Conservation (phyloP, 106 monocot species). For the Acorus calamus region DNA sequence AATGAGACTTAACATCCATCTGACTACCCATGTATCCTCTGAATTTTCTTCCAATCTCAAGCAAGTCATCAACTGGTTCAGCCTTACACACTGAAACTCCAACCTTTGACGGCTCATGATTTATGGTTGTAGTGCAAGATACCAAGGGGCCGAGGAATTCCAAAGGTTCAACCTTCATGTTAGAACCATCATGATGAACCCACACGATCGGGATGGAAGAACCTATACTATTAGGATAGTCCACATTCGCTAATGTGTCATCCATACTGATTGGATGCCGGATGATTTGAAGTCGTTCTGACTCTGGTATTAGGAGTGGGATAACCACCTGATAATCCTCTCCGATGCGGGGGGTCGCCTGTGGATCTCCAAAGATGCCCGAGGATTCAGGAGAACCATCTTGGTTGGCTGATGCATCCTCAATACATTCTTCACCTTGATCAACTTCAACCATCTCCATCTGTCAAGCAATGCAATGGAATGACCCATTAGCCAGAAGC, state of each 20-base stretch:
- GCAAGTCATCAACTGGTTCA: constrained; percentile 5
- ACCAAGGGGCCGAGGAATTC: neutral
- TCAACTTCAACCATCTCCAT: too few relatives aligned
- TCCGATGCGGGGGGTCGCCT: constrained; percentile 53
- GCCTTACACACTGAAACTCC: constrained; percentile 10
- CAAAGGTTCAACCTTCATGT: neutral
- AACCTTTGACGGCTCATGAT: neutral
- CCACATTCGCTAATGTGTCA: constrained; percentile 1
- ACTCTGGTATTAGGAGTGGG: constrained; percentile 29
- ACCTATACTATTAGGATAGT: constrained; percentile 20
- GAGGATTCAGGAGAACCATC: constrained; percentile 15
- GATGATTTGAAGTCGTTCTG: constrained; percentile 8
- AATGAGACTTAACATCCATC: neutral
- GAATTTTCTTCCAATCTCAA: constrained; percentile 5
- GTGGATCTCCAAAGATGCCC: constrained; percentile 39
- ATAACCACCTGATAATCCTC: constrained; percentile 69
- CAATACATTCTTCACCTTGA: too few relatives aligned
- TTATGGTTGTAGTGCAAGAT: neutral
- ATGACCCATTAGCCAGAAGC: too few relatives aligned
- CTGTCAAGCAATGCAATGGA: too few relatives aligned
- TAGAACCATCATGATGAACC: constrained; percentile 14
- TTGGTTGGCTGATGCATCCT: too few relatives aligned
- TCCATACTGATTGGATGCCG: neutral
- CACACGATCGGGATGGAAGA: constrained; percentile 50
- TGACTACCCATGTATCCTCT: neutral